A percentile compares a stretch with the other conserved stretches of the same genome.
phyloP scores from a whole-genome alignment of 169 alveolate species.

The Perkinsus chesapeaki region DNA sequence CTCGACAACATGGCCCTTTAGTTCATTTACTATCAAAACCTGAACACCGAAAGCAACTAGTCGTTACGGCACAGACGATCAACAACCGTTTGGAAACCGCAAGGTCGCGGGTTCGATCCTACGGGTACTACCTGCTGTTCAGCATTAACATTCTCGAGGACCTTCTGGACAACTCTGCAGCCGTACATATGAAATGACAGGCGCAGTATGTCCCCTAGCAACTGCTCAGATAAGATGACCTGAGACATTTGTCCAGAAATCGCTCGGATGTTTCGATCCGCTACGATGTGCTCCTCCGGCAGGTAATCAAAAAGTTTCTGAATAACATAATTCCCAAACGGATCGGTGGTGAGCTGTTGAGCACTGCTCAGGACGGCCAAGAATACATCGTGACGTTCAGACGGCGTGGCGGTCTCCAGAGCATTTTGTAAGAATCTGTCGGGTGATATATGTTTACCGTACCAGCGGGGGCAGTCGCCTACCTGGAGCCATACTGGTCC shows the following conservation, averaged over 20 bases:
- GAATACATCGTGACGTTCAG: conserved; percentile 4
- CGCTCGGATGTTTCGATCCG: no score
- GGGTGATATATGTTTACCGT: no score
- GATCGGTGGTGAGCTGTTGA: conserved; percentile 34
- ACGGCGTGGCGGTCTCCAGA: not conserved
- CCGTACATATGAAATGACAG: conserved; percentile 45
- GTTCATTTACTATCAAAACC: conserved; percentile 32
- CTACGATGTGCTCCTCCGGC: not conserved
- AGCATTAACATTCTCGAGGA: conserved; percentile 16
- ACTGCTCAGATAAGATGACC: conserved; percentile 36
- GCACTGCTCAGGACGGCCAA: conserved; percentile 20
- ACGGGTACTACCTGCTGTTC: not conserved
- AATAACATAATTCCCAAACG: conserved; percentile 40
- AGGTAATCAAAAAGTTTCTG: conserved; percentile 36
- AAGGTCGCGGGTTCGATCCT: not conserved
- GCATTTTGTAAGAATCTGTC: not conserved
- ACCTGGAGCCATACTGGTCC: not conserved
- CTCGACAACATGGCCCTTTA: conserved; percentile 38
- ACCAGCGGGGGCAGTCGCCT: no score
- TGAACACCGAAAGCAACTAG: not conserved
- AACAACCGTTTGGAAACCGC: not conserved
- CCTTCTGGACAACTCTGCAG: conserved; percentile 37
- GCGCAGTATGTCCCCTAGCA: conserved; percentile 38
- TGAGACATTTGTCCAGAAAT: no score
- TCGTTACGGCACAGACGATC: no score